Conservation (phyloP, 495 filamentous ascomycete species). For the Aspergillus heteromorphus region DNA sequence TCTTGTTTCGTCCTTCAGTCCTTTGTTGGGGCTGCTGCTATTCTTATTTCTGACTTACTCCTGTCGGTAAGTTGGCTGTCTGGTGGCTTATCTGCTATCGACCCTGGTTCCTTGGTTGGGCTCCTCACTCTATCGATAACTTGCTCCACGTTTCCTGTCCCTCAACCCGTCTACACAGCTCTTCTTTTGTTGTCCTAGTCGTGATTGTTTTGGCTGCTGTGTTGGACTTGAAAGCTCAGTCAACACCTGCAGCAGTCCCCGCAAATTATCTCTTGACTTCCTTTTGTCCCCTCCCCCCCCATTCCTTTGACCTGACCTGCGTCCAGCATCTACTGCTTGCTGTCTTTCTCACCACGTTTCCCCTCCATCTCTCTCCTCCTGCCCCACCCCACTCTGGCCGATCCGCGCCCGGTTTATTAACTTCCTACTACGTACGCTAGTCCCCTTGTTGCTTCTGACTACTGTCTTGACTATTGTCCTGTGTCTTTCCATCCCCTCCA, state of each 20-base stretch:
- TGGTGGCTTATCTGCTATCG: not conserved
- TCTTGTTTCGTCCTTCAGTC: no score
- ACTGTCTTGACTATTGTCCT: slow-evolving; percentile 4
- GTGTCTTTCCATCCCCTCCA: slow-evolving; percentile 13
- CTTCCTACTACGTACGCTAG: slow-evolving; percentile 13
- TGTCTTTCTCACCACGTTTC: not conserved
- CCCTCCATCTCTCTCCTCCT: slow-evolving; percentile 5
- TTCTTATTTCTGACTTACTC: not conserved
- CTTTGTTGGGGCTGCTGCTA: not conserved
- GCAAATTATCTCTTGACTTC: not conserved
- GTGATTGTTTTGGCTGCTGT: not conserved
- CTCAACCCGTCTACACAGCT: not conserved
- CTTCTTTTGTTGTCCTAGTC: not conserved
- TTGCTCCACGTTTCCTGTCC: not conserved
- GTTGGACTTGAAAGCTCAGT: no score
- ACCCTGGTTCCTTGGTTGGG: not conserved
- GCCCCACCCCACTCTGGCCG: slow-evolving; percentile 6
- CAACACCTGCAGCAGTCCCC: not conserved
- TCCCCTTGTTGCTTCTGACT: slow-evolving; percentile 2
- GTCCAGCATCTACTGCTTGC: not conserved
- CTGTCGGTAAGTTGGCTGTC: not conserved
- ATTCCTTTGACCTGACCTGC: no score
- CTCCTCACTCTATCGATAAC: not conserved
- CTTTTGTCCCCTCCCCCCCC: not conserved
- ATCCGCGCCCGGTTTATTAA: slow-evolving; percentile 15